Evolutionary conservation across 805 yeast species (phyloP).

Genomic region (Hyphopichia homilentoma): DNA sequence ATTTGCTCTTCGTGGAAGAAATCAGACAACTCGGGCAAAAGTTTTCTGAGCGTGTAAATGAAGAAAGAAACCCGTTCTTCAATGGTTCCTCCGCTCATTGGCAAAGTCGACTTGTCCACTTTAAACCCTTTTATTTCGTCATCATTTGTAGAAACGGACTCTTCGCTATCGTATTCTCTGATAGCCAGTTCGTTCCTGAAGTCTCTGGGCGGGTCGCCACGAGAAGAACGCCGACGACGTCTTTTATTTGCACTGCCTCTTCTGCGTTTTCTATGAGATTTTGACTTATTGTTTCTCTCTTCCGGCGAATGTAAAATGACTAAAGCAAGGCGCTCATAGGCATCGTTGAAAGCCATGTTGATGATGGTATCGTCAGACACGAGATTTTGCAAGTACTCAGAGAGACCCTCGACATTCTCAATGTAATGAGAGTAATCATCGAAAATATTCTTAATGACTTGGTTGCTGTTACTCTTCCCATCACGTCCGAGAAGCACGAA

Average conservation of each 20-base stretch:
- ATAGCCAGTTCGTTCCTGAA: not conserved
- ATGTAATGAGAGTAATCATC: conserved; percentile 38
- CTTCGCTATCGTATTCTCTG: conserved; percentile 11
- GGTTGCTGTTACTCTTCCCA: conserved; percentile 13
- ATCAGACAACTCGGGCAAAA: conserved; percentile 71
- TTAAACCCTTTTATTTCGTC: conserved; percentile 8
- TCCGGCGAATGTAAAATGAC: conserved; percentile 75
- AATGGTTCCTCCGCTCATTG: conserved; percentile 59
- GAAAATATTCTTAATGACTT: conserved; percentile 28
- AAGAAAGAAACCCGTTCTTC: conserved; percentile 69
- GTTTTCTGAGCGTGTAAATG: conserved; percentile 55
- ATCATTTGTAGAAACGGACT: conserved; percentile 8
- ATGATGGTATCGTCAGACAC: conserved; percentile 23
- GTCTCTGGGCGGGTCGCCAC: no score
- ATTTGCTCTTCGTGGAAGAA: conserved; percentile 80
- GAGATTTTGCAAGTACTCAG: conserved; percentile 17
- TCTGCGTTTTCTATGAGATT: not conserved
- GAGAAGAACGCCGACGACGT: no score
- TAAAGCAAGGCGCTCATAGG: conserved; percentile 70
- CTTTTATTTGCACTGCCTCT: conserved; percentile 13
- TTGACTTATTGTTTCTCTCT: conserved; percentile 18
- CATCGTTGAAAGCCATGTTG: conserved; percentile 55
- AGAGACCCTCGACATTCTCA: conserved; percentile 24
- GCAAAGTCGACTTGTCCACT: conserved; percentile 35
- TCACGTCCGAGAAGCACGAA: conserved; percentile 58